A percentile compares a stretch with the other conserved stretches of the same genome.
Evolutionary conservation across 257 asterid species (phyloP).

Genomic region (Anisodus acutangulus): DNA sequence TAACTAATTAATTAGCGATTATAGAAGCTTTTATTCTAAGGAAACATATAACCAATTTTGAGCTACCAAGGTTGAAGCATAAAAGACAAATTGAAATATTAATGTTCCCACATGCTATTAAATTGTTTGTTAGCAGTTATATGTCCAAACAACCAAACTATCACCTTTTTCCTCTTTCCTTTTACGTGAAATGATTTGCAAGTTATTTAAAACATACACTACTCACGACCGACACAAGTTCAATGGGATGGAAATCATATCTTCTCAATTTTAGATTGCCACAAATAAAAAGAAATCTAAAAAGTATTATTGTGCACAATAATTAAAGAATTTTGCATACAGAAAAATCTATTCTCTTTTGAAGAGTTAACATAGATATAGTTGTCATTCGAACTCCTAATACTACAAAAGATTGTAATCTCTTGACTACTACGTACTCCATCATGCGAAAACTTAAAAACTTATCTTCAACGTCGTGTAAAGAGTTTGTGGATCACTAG

Average conservation of each 20-base stretch:
- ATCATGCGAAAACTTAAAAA: too few relatives aligned
- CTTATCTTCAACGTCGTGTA: too few relatives aligned
- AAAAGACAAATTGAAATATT: conserved; percentile 7
- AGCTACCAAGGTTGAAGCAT: neutral
- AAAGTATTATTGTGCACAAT: neutral
- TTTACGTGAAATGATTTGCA: neutral
- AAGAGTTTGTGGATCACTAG: too few relatives aligned
- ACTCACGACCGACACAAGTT: conserved; percentile 25
- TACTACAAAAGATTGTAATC: neutral
- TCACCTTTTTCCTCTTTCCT: neutral
- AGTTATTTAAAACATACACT: conserved; percentile 24
- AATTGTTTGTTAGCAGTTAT: conserved; percentile 5
- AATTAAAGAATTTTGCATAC: neutral
- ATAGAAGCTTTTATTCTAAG: neutral
- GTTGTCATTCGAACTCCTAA: neutral
- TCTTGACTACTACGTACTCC: neutral
- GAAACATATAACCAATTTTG: conserved; percentile 14
- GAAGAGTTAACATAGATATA: neutral
- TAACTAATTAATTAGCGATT: neutral
- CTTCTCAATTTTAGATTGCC: conserved; percentile 13
- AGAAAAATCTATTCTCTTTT: neutral
- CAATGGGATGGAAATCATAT: neutral
- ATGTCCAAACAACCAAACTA: conserved; percentile 22
- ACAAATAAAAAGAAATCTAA: neutral
- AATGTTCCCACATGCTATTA: conserved; percentile 23